Evolutionary conservation across 345 rosid genomes (phyloP), one percentile per base, ranked within the genome.

Genomic region (Excoecaria agallocha): DNA sequence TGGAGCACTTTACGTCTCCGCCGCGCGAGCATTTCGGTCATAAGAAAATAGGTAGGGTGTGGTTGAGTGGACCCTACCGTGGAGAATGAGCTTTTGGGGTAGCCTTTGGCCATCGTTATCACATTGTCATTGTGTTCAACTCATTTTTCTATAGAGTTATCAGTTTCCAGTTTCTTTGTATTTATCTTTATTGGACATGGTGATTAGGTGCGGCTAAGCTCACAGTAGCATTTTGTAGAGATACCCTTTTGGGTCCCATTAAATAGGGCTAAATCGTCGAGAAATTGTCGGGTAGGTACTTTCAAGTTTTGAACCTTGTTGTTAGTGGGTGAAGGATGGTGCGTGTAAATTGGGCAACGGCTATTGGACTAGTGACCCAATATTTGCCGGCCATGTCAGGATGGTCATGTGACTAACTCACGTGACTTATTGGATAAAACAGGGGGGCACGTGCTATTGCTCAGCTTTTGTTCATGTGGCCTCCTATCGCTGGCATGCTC

Each of bases 361-460:
- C n/a, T n/a, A n/a, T n/a, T n/a, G 62, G 51, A 41, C 19, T 7
- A 35, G 75, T n/a, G 63, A 9, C 58, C 78, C 82, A 77, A 57
- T 62, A 19, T 8, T 5, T 20, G 76, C 79, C 79, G 76, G 79
- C 85, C 85, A 59, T 78, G 81, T 79, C 79, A 71, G 79, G 54
- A 22, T 3, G 70, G 72, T 77, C 86, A 72, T 19, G 81, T 78
- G 85, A 61, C 50, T 0, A 17, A 30, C 54, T 74, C 82, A 80
- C 82, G 81, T 82, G 87, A 75, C 59, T 19, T 56, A 39, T 70
- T 8, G 59, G 16, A 8, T 1, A 51, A 69, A 43, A 25, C 39
- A 5, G 57, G 2, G 22, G 7, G 15, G 30, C 11, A 70, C 46
- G 72, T 71, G 82, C 20, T 61, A n/a, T 74, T 75, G 41, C 77